phyloP scores from a whole-genome alignment of 176 grass and related monocot species.

The Echinochloa phyllopogon region DNA sequence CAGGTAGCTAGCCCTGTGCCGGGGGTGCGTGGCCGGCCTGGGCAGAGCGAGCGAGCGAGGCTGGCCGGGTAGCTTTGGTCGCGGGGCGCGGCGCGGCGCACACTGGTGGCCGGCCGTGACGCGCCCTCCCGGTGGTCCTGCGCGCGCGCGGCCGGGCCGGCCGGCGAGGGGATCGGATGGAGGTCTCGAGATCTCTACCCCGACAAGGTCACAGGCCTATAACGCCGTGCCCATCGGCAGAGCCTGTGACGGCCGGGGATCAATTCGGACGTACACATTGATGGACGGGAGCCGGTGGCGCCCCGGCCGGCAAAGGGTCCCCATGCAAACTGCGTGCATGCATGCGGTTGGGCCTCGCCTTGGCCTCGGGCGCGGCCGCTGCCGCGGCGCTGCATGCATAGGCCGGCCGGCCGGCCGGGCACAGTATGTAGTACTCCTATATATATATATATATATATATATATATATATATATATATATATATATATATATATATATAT shows the following conservation, averaged over 20 bases:
- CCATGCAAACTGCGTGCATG: not conserved
- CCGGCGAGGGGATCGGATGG: not conserved
- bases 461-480: too few relatives aligned
- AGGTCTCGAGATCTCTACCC: slow-evolving; percentile 56
- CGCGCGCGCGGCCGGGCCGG: not conserved
- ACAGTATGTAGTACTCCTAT: too few relatives aligned
- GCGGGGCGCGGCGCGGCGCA: not conserved
- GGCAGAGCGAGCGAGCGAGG: too few relatives aligned
- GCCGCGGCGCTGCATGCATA: too few relatives aligned
- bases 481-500: too few relatives aligned
- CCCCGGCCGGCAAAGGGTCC: not conserved
- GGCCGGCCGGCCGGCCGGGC: too few relatives aligned
- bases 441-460: too few relatives aligned
- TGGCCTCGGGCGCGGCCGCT: too few relatives aligned
- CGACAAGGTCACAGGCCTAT: slow-evolving; percentile 60
- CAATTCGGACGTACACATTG: slow-evolving; percentile 50
- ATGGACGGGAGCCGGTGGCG: slow-evolving; percentile 50
- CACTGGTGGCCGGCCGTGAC: too few relatives aligned
- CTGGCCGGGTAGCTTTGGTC: not conserved
- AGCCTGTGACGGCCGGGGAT: slow-evolving; percentile 63
- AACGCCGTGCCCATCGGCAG: slow-evolving; percentile 52
- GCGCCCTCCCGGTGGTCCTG: not conserved
- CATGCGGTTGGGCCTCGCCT: too few relatives aligned
- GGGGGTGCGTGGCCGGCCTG: too few relatives aligned
- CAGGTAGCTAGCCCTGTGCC: too few relatives aligned